Evolutionary conservation across 768 basidiomycete species (phyloP), one percentile per base, ranked within the genome.

Genomic region (Omphalotus guepiniiformis): DNA sequence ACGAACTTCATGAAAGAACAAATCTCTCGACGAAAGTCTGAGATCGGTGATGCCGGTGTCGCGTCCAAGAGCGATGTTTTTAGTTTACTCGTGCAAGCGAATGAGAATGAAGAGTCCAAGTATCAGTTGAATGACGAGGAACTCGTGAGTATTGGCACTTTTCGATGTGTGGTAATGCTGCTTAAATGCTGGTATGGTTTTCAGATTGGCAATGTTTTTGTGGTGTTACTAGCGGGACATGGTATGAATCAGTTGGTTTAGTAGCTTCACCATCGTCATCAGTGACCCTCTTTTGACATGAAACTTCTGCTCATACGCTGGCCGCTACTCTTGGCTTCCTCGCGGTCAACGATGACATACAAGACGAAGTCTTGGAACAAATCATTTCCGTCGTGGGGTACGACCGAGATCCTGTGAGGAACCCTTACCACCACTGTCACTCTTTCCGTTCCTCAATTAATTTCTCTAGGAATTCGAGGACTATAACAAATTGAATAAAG

Each of bases 141-240:
- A 51, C 48, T 76, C 42, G 73, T 72, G 38, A 22, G 64, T 53
- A n/a, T 43, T 19, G 32, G 22, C 12, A 18, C 16, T 47, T 8
- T 6, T 8, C 9, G n/a, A n/a, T n/a, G n/a, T n/a, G n/a, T n/a
- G n/a, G n/a, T n/a, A n/a, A n/a, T n/a, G n/a, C n/a, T n/a, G n/a
- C n/a, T n/a, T n/a, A n/a, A 11, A 21, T 2, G n/a, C 26, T 11
- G 13, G 6, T 16, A 5, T 15, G 23, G 27, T 6, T n/a, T 1
- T 13, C 23, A 78, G 77, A 75, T 78, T 39, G 79, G 78, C 4
- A 81, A 80, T 41, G 55, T 78, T 1, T 80, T 70, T 51, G 53
- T 71, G 9, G 64, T 78, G 56, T 61, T 84, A 19, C 74, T 82
- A 32, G 79, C 81, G 36, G 81, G 82, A 11, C 78, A 82, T 57